Evolutionary conservation across 805 yeast genomes (phyloP), one percentile per base, ranked within the genome.

Genomic region (Saturnispora sanitii): DNA sequence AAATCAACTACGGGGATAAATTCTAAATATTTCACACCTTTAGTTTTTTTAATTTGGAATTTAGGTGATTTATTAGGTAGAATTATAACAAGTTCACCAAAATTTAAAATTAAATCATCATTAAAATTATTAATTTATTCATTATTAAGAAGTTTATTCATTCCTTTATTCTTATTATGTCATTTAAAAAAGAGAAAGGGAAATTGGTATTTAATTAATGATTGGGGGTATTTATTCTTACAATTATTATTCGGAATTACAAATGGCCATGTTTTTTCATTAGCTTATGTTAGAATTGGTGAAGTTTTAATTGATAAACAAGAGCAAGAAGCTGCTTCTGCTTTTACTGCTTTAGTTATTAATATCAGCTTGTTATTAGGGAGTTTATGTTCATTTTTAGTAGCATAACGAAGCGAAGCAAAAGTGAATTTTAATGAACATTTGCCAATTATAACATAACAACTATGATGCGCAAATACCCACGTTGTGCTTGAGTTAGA

Each of bases 271-370:
- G 66, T 83, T 22, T 71, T 82, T 39, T 79, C 94, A 6, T 73
- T 85, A 21, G 73, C 85, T 42, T 85, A 90, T 61, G 55, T 57
- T 60, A 28, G 49, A 8, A 54, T 58, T 23, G 57, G 60, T 7
- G 43, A 45, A 2, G 37, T 55, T 29, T 43, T 58, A 32, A 42
- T 40, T 6, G 67, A 69, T 1, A 84, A 77, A 26, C 70, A 70
- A 17, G 90, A 85, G 52, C 52, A 77, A 56, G 85, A 84, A 44
- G 95, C 96, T 1, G 95, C 97, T 1, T 96, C 96, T 34, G 96
- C 96, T 3, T 83, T 88, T 56, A 79, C 95, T 34, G 77, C 86
- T 1, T 75, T 88, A 18, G 77, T 85, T 49, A 71, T 88, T 38
- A 78, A 88, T 42, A 54, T 77, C 9, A 96, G 96, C 0, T 68